Conservation (phyloP, 106 monocot genomes). For the Xerophyta viscosa region DNA sequence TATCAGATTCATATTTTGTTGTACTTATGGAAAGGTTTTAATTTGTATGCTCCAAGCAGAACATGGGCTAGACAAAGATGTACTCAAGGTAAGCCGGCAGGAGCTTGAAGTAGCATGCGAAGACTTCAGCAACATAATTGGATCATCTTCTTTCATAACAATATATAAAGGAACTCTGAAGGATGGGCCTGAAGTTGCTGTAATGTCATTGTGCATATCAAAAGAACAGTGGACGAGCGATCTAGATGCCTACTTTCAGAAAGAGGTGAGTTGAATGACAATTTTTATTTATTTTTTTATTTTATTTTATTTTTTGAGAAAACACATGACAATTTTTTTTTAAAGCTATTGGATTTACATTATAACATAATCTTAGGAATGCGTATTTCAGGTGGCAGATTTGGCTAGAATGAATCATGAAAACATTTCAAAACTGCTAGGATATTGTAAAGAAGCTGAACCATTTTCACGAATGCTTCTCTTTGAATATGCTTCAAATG, state of each 20-base stretch:
- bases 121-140: constrained; percentile 97
- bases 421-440: constrained; percentile 64
- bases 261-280: constrained; percentile 33
- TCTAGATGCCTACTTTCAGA: constrained; percentile 74
- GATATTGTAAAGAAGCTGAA: constrained; percentile 71
- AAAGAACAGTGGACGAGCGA: constrained; percentile 56
- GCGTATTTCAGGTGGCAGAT: constrained; percentile 73
- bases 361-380: too few relatives aligned
- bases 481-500: constrained; percentile 93
- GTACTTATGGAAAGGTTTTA: too few relatives aligned
- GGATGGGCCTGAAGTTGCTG: constrained; percentile 84
- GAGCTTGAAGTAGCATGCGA: constrained; percentile 90
- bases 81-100: constrained; percentile 45
- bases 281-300: too few relatives aligned
- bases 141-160: constrained; percentile 59
- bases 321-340: not conserved
- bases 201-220: constrained; percentile 60
- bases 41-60: constrained; percentile 24
- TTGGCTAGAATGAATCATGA: constrained; percentile 67
- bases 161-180: constrained; percentile 88
- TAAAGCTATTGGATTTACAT: too few relatives aligned
- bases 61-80: constrained; percentile 49
- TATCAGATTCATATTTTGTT: too few relatives aligned
- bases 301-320: not conserved
- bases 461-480: constrained; percentile 94